These are phyloP conservation scores for Xylariaceae sp. DNA, from an alignment of 2,329 filamentous ascomycete genomes.

Conservation along the genomic window DNA sequence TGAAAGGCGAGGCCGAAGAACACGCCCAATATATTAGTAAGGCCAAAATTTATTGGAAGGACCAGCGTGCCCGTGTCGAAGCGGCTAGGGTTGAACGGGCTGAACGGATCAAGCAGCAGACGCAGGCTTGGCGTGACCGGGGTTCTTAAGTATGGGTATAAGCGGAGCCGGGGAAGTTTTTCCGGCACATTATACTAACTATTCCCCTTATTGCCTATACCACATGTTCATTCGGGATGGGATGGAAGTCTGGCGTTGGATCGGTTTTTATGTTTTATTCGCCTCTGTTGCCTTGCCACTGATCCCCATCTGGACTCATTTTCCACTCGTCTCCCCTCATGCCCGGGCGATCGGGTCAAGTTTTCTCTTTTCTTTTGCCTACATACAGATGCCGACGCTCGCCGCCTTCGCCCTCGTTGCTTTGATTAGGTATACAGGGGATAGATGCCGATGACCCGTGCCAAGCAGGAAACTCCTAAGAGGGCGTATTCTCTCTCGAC, in stretches of 20 bases:
- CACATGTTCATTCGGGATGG: slow-evolving; percentile 25
- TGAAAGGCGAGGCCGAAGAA: slow-evolving; percentile 48
- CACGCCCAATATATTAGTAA: slow-evolving; percentile 45
- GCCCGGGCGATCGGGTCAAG: slow-evolving; percentile 3
- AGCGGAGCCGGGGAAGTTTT: slow-evolving; percentile 16
- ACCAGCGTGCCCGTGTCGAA: slow-evolving; percentile 35
- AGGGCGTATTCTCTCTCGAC: background rate
- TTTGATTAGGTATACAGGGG: slow-evolving; percentile 9
- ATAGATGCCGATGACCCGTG: slow-evolving; percentile 8
- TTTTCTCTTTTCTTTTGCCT: background rate
- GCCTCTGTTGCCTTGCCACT: slow-evolving; percentile 22
- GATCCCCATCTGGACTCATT: slow-evolving; percentile 13
- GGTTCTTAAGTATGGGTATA: slow-evolving; percentile 27
- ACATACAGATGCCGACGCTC: slow-evolving; percentile 2
- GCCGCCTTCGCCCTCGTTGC: slow-evolving; percentile 9
- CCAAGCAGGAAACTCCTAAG: background rate
- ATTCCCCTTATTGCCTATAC: slow-evolving; percentile 26
- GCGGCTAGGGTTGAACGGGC: slow-evolving; percentile 30
- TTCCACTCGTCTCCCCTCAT: slow-evolving; percentile 15
- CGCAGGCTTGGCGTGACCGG: slow-evolving; percentile 29
- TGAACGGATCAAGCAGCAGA: slow-evolving; percentile 29
- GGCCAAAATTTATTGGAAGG: slow-evolving; percentile 41
- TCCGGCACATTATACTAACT: slow-evolving; percentile 24
- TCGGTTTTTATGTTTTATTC: slow-evolving; percentile 22
- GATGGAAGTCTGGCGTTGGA: slow-evolving; percentile 30